Evolutionary conservation across 192 early-diverging fungal genomes (phyloP).

Genomic region (Backusella circina): DNA sequence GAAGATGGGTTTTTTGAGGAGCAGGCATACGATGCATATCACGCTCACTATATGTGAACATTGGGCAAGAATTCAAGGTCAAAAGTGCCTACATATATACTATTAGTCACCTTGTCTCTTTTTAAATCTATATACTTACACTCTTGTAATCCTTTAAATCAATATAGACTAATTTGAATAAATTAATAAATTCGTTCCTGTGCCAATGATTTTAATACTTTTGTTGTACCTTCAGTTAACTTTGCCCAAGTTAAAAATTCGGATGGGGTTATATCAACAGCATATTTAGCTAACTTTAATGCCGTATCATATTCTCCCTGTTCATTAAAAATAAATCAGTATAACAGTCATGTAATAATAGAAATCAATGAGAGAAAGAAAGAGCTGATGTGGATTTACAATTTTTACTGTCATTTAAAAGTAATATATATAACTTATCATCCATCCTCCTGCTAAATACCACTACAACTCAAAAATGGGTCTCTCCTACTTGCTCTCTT

Average conservation of each 20-base stretch:
- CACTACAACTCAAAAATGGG: no score
- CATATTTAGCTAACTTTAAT: constrained; percentile 85
- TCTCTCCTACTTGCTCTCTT: background rate
- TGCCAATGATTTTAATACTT: background rate
- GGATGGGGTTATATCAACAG: constrained; percentile 90
- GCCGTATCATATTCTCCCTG: constrained; percentile 71
- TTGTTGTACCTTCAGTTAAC: constrained; percentile 63
- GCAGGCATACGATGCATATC: constrained; percentile 91
- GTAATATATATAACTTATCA: no score
- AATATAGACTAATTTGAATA: constrained; percentile 62
- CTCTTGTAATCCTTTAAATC: constrained; percentile 80
- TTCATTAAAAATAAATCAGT: background rate
- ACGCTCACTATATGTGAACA: constrained; percentile 91
- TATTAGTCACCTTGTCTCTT: background rate
- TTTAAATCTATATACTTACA: constrained; percentile 35
- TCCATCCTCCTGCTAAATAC: no score
- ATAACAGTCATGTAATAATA: background rate
- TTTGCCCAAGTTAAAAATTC: constrained; percentile 97
- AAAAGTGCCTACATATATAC: constrained; percentile 68
- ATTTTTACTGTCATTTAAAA: no score
- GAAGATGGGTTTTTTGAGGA: constrained; percentile 86
- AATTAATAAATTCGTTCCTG: background rate
- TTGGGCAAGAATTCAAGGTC: constrained; percentile 97
- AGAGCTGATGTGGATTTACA: background rate
- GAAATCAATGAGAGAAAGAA: background rate